Evolutionary conservation across 768 basidiomycete species (phyloP), one percentile per base, ranked within the genome.

Genomic region (Serendipita vermifera): DNA sequence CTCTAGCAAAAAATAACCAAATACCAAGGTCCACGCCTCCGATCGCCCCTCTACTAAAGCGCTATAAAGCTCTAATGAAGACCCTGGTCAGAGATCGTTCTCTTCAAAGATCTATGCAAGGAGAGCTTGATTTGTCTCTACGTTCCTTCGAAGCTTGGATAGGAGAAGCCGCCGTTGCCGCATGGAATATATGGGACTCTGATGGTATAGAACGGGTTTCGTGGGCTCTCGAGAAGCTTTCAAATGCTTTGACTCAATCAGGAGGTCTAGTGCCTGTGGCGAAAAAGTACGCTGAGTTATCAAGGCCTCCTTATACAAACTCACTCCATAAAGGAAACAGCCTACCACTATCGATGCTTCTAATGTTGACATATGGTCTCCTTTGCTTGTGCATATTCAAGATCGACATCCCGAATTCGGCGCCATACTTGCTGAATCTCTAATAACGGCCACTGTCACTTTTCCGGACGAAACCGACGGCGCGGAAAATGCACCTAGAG

Each of bases 201-300:
- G 73, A 73, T 56, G 70, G 70, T 7, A 81, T 82, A 39, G 59
- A 67, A 11, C 78, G 76, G 62, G 85, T 87, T 64, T 68, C 67
- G 46, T 83, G 80, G 77, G 84, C 83, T 5, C 64, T 87, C 38
- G 83, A 87, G 55, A 68, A 69, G 33, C 67, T 98, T 2, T 82
- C 80, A 55, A 79, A 83, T 43, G 75, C 69, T 0, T 69, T 98
- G 11, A 61, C 87, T 48, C 81, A 80, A 57, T 78, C 76, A 59
- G 90, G 90, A 7, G 78, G 73, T 7, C 70, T 97, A 5, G 83
- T 97, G 3, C 92, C 94, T 5, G 61, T 85, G 2, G 84, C 89
- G 1, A 87, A 82, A 70, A 91, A 82, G 94, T 93, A 31, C 5
- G 36, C 32, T 22, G 13, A 33, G 11, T 46, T 54, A 27, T 26